phyloP scores from a whole-genome alignment of 441 rosid species.

The Mallotus repandus region DNA sequence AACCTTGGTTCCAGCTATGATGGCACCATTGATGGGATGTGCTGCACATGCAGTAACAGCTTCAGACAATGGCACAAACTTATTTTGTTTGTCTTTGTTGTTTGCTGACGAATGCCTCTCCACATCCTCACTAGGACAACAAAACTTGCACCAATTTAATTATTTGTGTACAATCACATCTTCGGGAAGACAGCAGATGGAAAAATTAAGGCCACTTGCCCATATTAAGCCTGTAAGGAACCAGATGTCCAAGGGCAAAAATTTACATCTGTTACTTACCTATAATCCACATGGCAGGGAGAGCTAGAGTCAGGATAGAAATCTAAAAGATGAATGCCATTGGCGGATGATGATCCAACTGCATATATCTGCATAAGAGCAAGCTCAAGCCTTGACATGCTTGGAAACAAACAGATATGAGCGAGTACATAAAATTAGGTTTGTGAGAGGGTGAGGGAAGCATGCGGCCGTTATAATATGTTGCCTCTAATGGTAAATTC shows the following conservation, averaged over 20 bases:
- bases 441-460: neutral
- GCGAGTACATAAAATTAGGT: neutral
- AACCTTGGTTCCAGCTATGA: constrained; percentile 93
- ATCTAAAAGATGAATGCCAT: constrained; percentile 87
- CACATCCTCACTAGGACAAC: constrained; percentile 43
- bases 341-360: constrained; percentile 68
- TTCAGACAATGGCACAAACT: constrained; percentile 71
- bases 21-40: constrained; percentile 71
- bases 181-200: neutral
- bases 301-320: constrained; percentile 76
- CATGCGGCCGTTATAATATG: neutral
- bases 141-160: neutral
- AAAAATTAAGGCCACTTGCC: neutral
- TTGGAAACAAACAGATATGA: neutral
- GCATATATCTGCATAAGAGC: constrained; percentile 61
- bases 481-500: neutral
- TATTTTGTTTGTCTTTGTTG: constrained; percentile 45
- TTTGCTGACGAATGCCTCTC: constrained; percentile 28
- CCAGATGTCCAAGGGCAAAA: too few species aligned
- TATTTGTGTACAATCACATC: neutral
- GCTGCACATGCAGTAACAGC: constrained; percentile 63
- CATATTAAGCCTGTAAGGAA: neutral
- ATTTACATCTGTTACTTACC: constrained; percentile 43
- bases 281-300: constrained; percentile 81
- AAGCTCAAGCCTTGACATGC: neutral